Evolutionary conservation across 805 yeast genomes (phyloP).

Genomic region (Metschnikowia bowlesiae): DNA sequence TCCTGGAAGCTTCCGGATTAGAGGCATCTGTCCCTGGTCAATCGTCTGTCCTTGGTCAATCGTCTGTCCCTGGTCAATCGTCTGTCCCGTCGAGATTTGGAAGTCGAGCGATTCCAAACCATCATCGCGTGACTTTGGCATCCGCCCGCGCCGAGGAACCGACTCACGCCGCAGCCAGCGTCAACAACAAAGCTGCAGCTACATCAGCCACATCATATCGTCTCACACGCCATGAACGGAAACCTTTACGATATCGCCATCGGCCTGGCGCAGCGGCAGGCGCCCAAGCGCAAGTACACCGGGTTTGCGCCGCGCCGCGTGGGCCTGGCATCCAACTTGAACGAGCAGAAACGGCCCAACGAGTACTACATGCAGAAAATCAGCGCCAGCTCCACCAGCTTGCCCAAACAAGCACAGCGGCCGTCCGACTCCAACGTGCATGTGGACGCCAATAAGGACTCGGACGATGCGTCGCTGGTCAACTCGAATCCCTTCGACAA

Average conservation of each 20-base stretch:
- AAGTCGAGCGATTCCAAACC: too few species aligned
- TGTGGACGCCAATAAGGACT: slow-evolving; percentile 23
- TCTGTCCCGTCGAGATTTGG: too few species aligned
- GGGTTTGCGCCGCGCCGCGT: slow-evolving; percentile 22
- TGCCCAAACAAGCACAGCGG: slow-evolving; percentile 21
- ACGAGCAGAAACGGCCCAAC: slow-evolving; percentile 33
- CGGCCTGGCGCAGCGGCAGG: slow-evolving; percentile 4
- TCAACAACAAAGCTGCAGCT: too few species aligned
- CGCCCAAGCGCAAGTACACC: slow-evolving; percentile 17
- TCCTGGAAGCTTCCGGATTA: too few species aligned
- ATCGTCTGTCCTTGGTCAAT: too few species aligned
- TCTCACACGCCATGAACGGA: slow-evolving; percentile 13
- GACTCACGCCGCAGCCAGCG: too few species aligned
- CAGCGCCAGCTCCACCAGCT: slow-evolving; percentile 19
- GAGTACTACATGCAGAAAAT: slow-evolving; percentile 36
- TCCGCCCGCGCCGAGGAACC: too few species aligned
- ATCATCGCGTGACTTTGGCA: too few species aligned
- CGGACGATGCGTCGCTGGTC: slow-evolving; percentile 35
- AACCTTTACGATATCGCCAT: slow-evolving; percentile 27
- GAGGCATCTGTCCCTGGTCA: too few species aligned
- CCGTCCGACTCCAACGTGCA: slow-evolving; percentile 29
- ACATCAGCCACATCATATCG: too few species aligned
- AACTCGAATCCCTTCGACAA: slow-evolving; percentile 30
- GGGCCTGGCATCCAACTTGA: slow-evolving; percentile 22
- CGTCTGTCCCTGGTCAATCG: too few species aligned